Base-by-base conservation (phyloP, 2,329 filamentous ascomycete genomes). In the Thelonectria olida region DNA sequence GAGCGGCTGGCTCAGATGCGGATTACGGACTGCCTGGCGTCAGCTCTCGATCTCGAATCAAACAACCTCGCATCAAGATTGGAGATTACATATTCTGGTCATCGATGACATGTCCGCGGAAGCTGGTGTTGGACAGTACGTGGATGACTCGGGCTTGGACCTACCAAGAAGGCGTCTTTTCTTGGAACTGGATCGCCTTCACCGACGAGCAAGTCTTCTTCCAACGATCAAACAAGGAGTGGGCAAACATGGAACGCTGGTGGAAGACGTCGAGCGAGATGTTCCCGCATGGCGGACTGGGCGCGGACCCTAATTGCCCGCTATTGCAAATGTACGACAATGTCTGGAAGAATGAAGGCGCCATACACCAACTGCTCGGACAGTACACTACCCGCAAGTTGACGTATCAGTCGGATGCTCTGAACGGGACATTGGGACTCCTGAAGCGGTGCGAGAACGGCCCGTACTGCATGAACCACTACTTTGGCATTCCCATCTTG, bases 151-250 rank as follows among this genome's bases (percentile, higher is more conserved):
- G 59, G 4, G 59, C 59, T 17, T 62, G 59, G 59, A 62, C 59
- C 10, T 52, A 54, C 6, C 59, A 62, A 15, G 59, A 62, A 39
- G 59, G 47, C 8, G 53, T 62, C 8, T 62, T 62, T 7, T 58
- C 54, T 2, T 49, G 41, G 49, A 54, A 58, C 34, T 62, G 59
- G 59, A 38, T 62, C 22, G 59, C 54, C 6, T 62, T 62, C 23
- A 62, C 59, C 20, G 59, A 62, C 22, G 59, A 62, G 27, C 59
- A 62, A 20, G 59, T 62, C 19, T 62, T 54, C 23, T 62, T 62
- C 27, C 59, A 62, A 25, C 31, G 44, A 15, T 57, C 48, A 13
- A 62, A 58, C 34, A 62, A 47, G 15, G 54, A 62, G n/a, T 53
- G 54, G 59, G 59, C 48, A 25, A 58, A 44, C 20, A 1, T 58